These are phyloP conservation scores for Flueggea neowawraea DNA, from an alignment of 441 rosid genomes.

Conservation along the genomic window DNA sequence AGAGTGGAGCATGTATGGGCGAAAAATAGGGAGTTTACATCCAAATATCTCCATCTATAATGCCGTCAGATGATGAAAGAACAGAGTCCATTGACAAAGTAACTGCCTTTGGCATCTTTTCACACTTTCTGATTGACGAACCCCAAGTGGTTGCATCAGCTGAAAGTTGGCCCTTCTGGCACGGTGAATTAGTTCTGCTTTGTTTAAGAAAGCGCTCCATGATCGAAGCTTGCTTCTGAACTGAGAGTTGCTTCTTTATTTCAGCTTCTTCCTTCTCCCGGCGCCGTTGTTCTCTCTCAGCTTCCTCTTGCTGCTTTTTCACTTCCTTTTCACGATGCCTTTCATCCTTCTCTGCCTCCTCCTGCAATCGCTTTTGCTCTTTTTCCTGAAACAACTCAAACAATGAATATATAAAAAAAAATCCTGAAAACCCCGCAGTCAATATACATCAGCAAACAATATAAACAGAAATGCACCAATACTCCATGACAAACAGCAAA, in stretches of 20 bases:
- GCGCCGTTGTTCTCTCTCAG: conserved; percentile 65
- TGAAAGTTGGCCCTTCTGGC: conserved; percentile 31
- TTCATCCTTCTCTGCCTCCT: conserved; percentile 57
- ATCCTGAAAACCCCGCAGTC: background rate
- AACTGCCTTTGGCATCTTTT: conserved; percentile 35
- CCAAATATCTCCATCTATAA: conserved; percentile 44
- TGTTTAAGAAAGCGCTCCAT: conserved; percentile 85
- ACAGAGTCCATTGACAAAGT: conserved; percentile 55
- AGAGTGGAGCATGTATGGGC: background rate
- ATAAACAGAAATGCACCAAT: background rate
- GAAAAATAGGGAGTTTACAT: conserved; percentile 37
- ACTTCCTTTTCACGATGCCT: conserved; percentile 61
- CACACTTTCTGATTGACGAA: conserved; percentile 24
- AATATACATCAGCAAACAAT: too few relatives aligned
- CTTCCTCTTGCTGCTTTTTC: conserved; percentile 78
- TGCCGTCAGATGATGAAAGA: conserved; percentile 45
- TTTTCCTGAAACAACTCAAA: conserved; percentile 51
- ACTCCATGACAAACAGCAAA: too few relatives aligned
- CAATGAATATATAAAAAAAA: background rate
- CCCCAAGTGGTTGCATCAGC: conserved; percentile 20
- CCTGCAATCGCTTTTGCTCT: conserved; percentile 58
- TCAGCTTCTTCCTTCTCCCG: conserved; percentile 74
- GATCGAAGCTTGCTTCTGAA: conserved; percentile 82
- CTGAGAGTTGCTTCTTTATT: conserved; percentile 49
- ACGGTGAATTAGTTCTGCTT: conserved; percentile 36